Conservation (phyloP, 73 alveolate genomes). For the Paramecium caudatum region DNA sequence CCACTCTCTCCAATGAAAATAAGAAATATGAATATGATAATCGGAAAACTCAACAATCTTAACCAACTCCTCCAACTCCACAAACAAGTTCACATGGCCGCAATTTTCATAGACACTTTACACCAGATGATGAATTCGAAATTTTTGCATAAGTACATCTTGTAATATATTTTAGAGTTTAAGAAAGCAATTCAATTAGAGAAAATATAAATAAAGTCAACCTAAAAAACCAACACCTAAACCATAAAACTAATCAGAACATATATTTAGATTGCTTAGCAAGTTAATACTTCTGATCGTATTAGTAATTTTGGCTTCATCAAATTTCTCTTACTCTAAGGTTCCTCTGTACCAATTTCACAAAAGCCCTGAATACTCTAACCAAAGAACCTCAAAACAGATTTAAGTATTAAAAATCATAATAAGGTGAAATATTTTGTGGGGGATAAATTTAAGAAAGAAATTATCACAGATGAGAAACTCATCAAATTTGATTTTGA, state of each 20-base stretch:
- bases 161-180: too few relatives aligned
- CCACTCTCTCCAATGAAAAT: conserved; percentile 88
- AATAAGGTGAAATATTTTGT: conserved; percentile 1
- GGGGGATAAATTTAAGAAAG: conserved; percentile 16
- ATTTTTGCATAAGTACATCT: background rate
- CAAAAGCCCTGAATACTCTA: background rate
- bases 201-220: too few relatives aligned
- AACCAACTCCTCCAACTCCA: too few relatives aligned
- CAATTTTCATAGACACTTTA: background rate
- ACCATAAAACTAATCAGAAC: background rate
- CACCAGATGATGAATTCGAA: background rate
- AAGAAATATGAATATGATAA: conserved; percentile 78
- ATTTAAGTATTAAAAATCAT: background rate
- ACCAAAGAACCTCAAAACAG: background rate
- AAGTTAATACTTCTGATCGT: background rate
- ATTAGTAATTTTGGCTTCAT: background rate
- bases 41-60: background rate
- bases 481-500: conserved; percentile 17
- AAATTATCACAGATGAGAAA: background rate
- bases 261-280: background rate
- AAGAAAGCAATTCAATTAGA: too few relatives aligned
- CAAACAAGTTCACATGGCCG: too few relatives aligned
- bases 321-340: background rate
- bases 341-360: background rate
- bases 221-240: background rate